Base-by-base conservation (phyloP, 371 early-diverging fungal species). In the Saksenaea vasiformis region DNA sequence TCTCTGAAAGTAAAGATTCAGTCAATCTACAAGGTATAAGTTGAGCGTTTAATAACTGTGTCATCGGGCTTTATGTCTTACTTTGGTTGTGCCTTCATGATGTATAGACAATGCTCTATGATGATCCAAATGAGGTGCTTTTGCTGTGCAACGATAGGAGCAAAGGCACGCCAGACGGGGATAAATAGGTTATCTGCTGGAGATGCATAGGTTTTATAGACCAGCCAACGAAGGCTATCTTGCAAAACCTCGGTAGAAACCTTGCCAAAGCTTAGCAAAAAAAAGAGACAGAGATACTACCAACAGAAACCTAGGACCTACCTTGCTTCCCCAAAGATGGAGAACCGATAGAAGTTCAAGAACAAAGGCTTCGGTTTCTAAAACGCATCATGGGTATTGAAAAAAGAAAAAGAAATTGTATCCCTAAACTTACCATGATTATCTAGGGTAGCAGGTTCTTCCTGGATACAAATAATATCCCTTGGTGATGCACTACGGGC, bases 261-360 rank as follows among this genome's bases (percentile, higher is more conserved):
- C 28, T 31, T 59, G 31, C 3, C 53, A 47, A 31, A 22, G 8
- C 2, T 27, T 51, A n/a, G 7, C 1, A 41, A 26, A 15, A 13
- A n/a, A 38, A 35, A n/a, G n/a, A n/a, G n/a, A n/a, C n/a, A n/a
- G n/a, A n/a, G n/a, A n/a, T n/a, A n/a, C n/a, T n/a, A n/a, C n/a
- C n/a, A 19, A 5, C 53, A 13, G 15, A 64, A 14, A 35, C 37
- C 37, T 44, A n/a, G n/a, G 3, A 2, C 36, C 27, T 61, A 63
- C 68, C 64, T 68, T 68, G 39, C 35, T 60, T 13, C 17, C 44
- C 68, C 68, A 68, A 11, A 68, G 39, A 31, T 68, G 58, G 5
- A 68, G 17, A 28, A 62, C 56, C n/a, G 68, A 61, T 27, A 66
- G 47, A 24, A 66, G 22, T 17, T 61, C 67, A 34, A 28, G n/a